These are phyloP conservation scores for Colletotrichum sp. DNA, from an alignment of 2,329 filamentous ascomycete species.

Conservation along the genomic window DNA sequence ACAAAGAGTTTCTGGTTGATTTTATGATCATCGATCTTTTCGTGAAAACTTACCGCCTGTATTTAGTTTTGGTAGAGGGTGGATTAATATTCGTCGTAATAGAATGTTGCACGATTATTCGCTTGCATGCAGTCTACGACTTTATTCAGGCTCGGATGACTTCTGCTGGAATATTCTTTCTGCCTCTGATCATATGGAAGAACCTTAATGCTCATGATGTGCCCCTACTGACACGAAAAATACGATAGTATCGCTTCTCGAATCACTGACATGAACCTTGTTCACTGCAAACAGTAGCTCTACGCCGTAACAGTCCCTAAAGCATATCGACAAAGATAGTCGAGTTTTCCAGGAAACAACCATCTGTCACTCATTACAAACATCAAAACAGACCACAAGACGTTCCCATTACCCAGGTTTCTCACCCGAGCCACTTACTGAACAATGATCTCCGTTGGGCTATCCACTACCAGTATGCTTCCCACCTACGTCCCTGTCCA, in stretches of 20 bases:
- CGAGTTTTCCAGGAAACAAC: background rate
- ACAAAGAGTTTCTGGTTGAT: background rate
- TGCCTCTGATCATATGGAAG: background rate
- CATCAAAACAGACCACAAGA: background rate
- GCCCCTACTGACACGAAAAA: background rate
- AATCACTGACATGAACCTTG: background rate
- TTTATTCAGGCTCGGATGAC: background rate
- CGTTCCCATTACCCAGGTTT: background rate
- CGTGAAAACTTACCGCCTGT: background rate
- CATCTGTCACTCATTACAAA: background rate
- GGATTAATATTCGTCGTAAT: background rate
- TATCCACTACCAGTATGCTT: background rate
- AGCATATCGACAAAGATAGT: background rate
- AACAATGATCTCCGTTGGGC: background rate
- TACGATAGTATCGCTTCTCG: background rate
- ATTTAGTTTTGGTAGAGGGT: background rate
- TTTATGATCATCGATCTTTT: background rate
- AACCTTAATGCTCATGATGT: background rate
- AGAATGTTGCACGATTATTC: background rate
- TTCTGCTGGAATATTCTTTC: background rate
- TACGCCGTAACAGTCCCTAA: background rate
- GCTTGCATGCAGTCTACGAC: background rate
- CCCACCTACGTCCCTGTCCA: slow-evolving; percentile 5
- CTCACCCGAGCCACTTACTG: background rate
- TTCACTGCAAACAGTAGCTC: background rate